Percentiles rank a stretch among this genome's conserved stretches.
These are phyloP conservation scores for Trichoderma sp. DNA, from an alignment of 2,329 filamentous ascomycete species.

Conservation along the genomic window DNA sequence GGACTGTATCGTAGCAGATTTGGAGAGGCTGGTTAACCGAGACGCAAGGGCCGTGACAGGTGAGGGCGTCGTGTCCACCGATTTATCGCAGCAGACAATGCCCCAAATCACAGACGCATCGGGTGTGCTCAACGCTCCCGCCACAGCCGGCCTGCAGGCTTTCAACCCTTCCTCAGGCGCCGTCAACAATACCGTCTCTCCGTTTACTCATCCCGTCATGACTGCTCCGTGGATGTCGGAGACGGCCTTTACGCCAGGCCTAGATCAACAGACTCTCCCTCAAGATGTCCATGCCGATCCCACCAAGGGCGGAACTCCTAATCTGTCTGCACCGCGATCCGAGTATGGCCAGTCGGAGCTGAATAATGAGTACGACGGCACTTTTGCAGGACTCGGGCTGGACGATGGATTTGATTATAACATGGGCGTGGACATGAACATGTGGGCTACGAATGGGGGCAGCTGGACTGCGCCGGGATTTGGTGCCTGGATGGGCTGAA, in stretches of 20 bases:
- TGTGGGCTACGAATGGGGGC: constrained; percentile 38
- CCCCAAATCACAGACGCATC: constrained; percentile 34
- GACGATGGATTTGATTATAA: constrained; percentile 46
- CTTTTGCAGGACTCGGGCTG: constrained; percentile 48
- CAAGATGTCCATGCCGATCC: background rate
- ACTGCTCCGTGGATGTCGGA: constrained; percentile 35
- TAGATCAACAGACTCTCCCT: constrained; percentile 1
- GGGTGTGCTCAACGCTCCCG: constrained; percentile 25
- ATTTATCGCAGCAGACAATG: constrained; percentile 27
- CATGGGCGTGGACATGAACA: constrained; percentile 44
- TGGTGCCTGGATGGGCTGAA: constrained; percentile 19
- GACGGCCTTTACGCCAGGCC: constrained; percentile 27
- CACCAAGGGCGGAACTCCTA: constrained; percentile 21
- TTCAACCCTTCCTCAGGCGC: background rate
- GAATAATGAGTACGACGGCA: constrained; percentile 53
- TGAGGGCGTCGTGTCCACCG: background rate
- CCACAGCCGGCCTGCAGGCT: background rate
- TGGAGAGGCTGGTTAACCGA: constrained; percentile 53
- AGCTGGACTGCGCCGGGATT: constrained; percentile 38
- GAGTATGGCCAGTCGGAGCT: constrained; percentile 36
- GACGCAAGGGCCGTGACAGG: constrained; percentile 38
- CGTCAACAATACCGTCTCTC: constrained; percentile 30
- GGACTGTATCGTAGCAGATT: constrained; percentile 47
- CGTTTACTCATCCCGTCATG: constrained; percentile 35
- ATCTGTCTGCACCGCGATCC: constrained; percentile 15